A percentile compares a stretch with the other conserved stretches of the same genome.
Evolutionary conservation across 2,329 filamentous ascomycete genomes (phyloP).

Genomic region (Leptographium wingfieldii): DNA sequence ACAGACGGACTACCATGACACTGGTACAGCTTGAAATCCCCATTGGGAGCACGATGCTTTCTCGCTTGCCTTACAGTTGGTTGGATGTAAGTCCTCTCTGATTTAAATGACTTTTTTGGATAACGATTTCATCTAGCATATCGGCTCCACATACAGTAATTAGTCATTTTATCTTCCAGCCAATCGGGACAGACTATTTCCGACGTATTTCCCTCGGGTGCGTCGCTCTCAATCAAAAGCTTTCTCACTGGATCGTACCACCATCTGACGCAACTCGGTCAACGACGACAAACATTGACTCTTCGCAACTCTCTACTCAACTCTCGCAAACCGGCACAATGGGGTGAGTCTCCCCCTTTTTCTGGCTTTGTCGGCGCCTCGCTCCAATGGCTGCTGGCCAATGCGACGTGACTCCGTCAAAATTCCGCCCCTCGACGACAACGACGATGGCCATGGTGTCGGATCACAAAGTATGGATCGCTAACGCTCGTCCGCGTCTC

Average conservation of each 20-base stretch:
- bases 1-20: conserved; percentile 8
- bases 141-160: neutral
- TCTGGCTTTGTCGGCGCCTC: neutral
- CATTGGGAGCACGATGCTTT: neutral
- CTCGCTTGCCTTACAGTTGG: neutral
- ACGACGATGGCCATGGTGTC: neutral
- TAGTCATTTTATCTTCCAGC: conserved; percentile 5
- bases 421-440: neutral
- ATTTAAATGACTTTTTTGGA: neutral
- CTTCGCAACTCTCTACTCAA: neutral
- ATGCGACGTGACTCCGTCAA: neutral
- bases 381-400: neutral
- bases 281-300: conserved; percentile 5
- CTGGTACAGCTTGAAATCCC: neutral
- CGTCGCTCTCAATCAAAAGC: conserved; percentile 9
- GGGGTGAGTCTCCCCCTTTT: conserved; percentile 9
- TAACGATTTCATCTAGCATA: neutral
- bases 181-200: conserved; percentile 13
- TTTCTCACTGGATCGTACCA: conserved; percentile 12
- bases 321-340: conserved; percentile 9
- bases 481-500: conserved; percentile 15
- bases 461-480: conserved; percentile 1
- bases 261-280: conserved; percentile 1
- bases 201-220: conserved; percentile 7
- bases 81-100: neutral